These are phyloP conservation scores for Cyclotella kingstonii DNA, from an alignment of 108 stramenopile genomes.

Conservation along the genomic window DNA sequence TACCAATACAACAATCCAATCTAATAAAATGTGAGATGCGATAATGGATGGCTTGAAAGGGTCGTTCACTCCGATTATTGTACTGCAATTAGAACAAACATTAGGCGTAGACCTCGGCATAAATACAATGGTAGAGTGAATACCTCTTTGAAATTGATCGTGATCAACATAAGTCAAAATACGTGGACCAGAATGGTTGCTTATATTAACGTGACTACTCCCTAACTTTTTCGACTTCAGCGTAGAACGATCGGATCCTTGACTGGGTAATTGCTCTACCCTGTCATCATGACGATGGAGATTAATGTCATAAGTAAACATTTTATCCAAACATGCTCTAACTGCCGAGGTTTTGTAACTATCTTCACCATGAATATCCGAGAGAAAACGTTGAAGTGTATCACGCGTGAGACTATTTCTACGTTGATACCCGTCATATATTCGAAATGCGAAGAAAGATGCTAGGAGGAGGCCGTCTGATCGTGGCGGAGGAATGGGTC, in stretches of 20 bases:
- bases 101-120: conserved; percentile 18
- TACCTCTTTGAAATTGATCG: conserved; percentile 22
- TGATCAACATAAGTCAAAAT: conserved; percentile 23
- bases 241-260: conserved; percentile 9
- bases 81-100: conserved; percentile 32
- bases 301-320: conserved; percentile 42
- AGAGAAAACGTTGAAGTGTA: conserved; percentile 78
- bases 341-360: conserved; percentile 55
- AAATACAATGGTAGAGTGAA: conserved; percentile 29
- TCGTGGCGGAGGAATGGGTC: conserved; percentile 29
- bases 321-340: conserved; percentile 45
- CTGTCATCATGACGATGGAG: not conserved
- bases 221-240: conserved; percentile 29
- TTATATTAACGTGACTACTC: conserved; percentile 7
- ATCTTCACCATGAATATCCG: conserved; percentile 82
- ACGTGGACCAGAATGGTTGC: conserved; percentile 2
- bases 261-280: conserved; percentile 4
- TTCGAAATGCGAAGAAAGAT: conserved; percentile 52
- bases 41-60: conserved; percentile 8
- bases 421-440: conserved; percentile 84
- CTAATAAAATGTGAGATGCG: conserved; percentile 41
- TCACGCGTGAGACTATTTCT: conserved; percentile 64
- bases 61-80: conserved; percentile 10
- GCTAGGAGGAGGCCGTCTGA: conserved; percentile 27
- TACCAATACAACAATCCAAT: conserved; percentile 41